Evolutionary conservation across 2,329 filamentous ascomycete genomes (phyloP).

Genomic region (Monilinia aucupariae): DNA sequence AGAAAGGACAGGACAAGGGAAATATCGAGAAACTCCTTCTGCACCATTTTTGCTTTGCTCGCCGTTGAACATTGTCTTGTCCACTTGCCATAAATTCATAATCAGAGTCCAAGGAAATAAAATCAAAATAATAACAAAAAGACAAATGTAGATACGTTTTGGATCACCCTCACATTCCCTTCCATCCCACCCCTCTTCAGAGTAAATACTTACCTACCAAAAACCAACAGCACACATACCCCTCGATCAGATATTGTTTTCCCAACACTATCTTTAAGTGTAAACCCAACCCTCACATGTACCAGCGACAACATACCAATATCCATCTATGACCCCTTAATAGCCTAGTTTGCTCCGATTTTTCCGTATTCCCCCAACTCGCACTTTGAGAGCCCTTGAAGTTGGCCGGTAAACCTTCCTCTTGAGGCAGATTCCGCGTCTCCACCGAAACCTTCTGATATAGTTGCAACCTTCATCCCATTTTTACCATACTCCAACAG

Average conservation of each 20-base stretch:
- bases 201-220: not conserved
- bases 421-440: not conserved
- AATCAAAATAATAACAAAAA: slow-evolving; percentile 6
- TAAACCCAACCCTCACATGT: not conserved
- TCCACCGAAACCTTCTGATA: not conserved
- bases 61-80: not conserved
- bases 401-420: not conserved
- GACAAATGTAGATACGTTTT: not conserved
- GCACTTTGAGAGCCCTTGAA: not conserved
- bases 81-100: not conserved
- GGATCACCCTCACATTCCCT: not conserved
- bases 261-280: not conserved
- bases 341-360: not conserved
- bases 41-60: not conserved
- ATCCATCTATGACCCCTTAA: not conserved
- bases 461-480: not conserved
- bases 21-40: not conserved
- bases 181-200: not conserved
- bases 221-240: not conserved
- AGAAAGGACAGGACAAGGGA: not conserved
- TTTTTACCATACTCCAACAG: not conserved
- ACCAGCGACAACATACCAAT: slow-evolving; percentile 4
- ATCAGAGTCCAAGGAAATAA: not conserved
- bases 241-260: slow-evolving; percentile 1
- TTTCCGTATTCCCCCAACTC: not conserved